These are phyloP conservation scores for Microbotryum lychnidis-dioicae DNA, from an alignment of 1,284 basidiomycete genomes.

Conservation along the genomic window DNA sequence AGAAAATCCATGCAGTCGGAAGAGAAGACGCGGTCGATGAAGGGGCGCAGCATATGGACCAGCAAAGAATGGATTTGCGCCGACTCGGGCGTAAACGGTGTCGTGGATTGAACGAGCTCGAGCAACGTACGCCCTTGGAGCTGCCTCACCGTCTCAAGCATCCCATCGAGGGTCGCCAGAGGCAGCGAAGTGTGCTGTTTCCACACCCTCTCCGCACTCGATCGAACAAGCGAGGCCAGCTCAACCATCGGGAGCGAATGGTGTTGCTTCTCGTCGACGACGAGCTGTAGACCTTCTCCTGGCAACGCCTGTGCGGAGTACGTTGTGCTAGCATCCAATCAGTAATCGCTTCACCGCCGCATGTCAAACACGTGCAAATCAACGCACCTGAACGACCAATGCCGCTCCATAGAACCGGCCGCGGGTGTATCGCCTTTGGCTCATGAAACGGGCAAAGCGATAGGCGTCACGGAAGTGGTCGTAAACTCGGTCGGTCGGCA, in stretches of 20 bases:
- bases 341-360: background rate
- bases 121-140: conserved; percentile 16
- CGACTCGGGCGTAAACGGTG: conserved; percentile 38
- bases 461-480: conserved; percentile 42
- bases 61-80: conserved; percentile 9
- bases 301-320: conserved; percentile 40
- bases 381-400: conserved; percentile 36
- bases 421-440: conserved; percentile 37
- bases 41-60: conserved; percentile 10
- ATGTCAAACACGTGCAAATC: too few species aligned
- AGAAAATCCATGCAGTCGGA: conserved; percentile 7
- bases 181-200: background rate
- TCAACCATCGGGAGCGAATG: conserved; percentile 44
- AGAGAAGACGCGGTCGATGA: conserved; percentile 16
- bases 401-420: conserved; percentile 43
- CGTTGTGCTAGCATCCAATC: too few species aligned
- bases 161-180: conserved; percentile 5
- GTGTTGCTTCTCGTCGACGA: conserved; percentile 40
- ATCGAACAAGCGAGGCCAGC: conserved; percentile 33
- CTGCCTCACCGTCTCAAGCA: conserved; percentile 2
- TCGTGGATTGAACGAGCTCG: conserved; percentile 33
- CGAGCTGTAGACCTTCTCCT: conserved; percentile 43
- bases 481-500: conserved; percentile 41
- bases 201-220: background rate
- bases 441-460: conserved; percentile 39